Base-by-base conservation (phyloP, 202 grass and related monocot species). In the Panicum virgatum region DNA sequence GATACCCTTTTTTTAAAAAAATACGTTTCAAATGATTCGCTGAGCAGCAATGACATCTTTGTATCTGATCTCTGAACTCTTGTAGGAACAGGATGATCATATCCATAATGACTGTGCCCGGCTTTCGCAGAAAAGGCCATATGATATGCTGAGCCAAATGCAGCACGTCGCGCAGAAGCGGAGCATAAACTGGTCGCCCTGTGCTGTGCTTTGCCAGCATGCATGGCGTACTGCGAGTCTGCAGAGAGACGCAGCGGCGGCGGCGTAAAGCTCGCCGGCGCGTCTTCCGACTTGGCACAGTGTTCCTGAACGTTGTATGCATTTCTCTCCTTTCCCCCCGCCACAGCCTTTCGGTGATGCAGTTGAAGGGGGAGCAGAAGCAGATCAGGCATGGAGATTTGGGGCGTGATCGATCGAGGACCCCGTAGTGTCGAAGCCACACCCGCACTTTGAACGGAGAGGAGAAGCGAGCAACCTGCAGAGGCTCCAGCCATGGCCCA, bases 211-310 rank as follows among this genome's bases (percentile, higher is more conserved):
- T 16, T 66, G 27, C 9, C 50, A 22, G 42, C 26, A 40, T 52
- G 73, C 36, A 66, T 66, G 63, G 63, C 4, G 19, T 12, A 4
- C 13, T 46, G 44, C 4, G 3, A 34, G 32, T 40, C 39, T 61
- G 27, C 40, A 46, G 13, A 85, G 47, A 75, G 18, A n/a, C n/a
- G n/a, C n/a, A n/a, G 51, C 70, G 52, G 70, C 75, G 52, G 70
- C 75, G 77, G 47, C 12, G 30, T 18, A 81, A 86, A 82, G 77
- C 62, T 27, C 48, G 22, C 10, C 8, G 32, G 42, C 66, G 63
- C 48, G 22, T 69, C 62, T 81, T 54, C 42, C 53, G 69, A 44
- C 78, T 70, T 37, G 63, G 34, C 25, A 77, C 36, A 20, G 9
- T 74, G 62, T 50, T 19, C 20, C 9, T 67, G 61, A 65, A 75